Evolutionary conservation across 345 rosid species (phyloP), one percentile per base, ranked within the genome.

Genomic region (Noccaea bulbosa): DNA sequence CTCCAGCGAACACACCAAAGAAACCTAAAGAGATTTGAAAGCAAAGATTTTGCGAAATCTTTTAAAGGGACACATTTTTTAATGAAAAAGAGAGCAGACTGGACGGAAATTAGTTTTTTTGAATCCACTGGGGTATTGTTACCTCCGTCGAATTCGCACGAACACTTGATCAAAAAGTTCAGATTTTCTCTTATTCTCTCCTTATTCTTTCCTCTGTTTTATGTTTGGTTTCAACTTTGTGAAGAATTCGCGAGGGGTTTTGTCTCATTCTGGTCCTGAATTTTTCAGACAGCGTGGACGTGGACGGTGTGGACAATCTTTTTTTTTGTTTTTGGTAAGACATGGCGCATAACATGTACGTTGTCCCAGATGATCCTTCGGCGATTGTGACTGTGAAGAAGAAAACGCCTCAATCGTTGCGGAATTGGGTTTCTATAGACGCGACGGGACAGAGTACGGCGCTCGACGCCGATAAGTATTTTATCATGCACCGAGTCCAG

Each of bases 401-500:
- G 84, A 91, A 92, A 81, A 86, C 87, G 77, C 49, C 83, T 35
- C 87, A 77, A 65, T 52, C 91, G 38, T 70, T 93, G 5, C 68
- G 89, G 77, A 89, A 85, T 75, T 94, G 99, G 99, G 79, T 79
- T 7, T 60, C 79, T 12, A 68, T 94, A 33, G 84, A 87, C 64
- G 60, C 81, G 57, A 46, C 73, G 11, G 99, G 98, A 4, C 68
- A 80, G 27, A 75, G 87, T 24, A 74, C 79, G 44, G 58, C 80
- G 33, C 81, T 84, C 12, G 96, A 89, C 64, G 83, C 78, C 14
- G 99, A 94, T 73, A 94, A 92, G 68, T 86, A 89, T 53, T 84
- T 85, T 4, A 91, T 94, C 82, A 92, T 94, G 99, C 92, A 90
- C 79, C 92, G 92, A 47, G 97, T 85, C 45, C 90, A 89, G 81